Conservation (phyloP, 2,329 filamentous ascomycete species). For the Fonsecaea erecta region DNA sequence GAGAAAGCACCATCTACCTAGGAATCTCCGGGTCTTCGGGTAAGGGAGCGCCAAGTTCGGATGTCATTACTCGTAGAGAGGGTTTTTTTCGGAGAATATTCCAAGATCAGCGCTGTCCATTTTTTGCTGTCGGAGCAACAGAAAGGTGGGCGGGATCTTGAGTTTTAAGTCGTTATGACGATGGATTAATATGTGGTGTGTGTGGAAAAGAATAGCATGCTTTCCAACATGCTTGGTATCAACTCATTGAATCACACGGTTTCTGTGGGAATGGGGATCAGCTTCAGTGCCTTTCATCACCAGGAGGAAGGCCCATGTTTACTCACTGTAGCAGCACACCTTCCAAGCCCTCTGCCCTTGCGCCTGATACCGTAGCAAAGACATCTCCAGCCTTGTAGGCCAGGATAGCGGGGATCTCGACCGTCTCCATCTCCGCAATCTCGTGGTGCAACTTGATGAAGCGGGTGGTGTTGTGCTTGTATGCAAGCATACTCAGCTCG, state of each 20-base stretch:
- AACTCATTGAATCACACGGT: not conserved
- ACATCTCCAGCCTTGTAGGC: slow-evolving; percentile 90
- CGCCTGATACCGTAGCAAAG: slow-evolving; percentile 84
- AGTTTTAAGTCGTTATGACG: not conserved
- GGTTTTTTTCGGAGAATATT: not conserved
- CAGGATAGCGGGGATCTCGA: slow-evolving; percentile 82
- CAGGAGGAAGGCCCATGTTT: not conserved
- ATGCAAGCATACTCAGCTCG: slow-evolving; percentile 75
- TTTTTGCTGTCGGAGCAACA: not conserved
- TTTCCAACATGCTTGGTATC: not conserved
- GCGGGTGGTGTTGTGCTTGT: slow-evolving; percentile 70
- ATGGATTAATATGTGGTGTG: not conserved
- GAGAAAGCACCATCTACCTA: too few relatives aligned
- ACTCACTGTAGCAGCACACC: slow-evolving; percentile 51
- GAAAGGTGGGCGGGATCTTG: not conserved
- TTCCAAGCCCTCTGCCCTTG: slow-evolving; percentile 64
- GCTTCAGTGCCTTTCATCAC: not conserved
- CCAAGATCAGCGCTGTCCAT: not conserved
- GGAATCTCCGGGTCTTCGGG: not conserved
- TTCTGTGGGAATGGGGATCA: not conserved
- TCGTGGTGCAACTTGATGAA: slow-evolving; percentile 91
- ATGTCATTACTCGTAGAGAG: not conserved
- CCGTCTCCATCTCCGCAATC: slow-evolving; percentile 91
- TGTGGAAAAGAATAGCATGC: not conserved
- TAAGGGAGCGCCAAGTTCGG: not conserved